Conservation (phyloP, 345 rosid species). For the Microcos paniculata region DNA sequence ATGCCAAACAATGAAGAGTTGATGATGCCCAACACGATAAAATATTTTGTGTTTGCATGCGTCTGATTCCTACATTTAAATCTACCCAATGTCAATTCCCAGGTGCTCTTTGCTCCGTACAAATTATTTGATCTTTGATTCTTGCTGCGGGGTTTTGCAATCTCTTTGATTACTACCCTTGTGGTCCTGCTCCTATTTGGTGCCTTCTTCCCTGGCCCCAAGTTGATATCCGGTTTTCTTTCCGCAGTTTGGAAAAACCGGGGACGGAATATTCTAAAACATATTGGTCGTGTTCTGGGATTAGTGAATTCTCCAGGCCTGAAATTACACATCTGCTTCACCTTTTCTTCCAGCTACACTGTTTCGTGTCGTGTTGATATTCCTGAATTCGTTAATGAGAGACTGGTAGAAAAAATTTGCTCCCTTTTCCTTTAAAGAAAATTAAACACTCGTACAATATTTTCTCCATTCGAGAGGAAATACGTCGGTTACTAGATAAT, state of each 20-base stretch:
- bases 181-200: background rate
- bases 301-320: too few species aligned
- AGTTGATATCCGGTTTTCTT: background rate
- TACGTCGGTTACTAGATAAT: background rate
- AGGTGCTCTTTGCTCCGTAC: background rate
- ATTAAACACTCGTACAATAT: too few species aligned
- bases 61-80: background rate
- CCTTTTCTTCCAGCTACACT: too few species aligned
- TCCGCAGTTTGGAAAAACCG: too few species aligned
- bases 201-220: background rate
- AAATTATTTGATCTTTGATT: background rate
- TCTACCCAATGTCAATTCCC: background rate
- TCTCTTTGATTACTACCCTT: background rate
- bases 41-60: background rate
- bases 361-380: too few species aligned
- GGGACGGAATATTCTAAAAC: too few species aligned
- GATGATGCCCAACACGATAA: background rate
- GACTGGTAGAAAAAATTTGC: too few species aligned
- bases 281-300: too few species aligned
- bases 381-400: too few species aligned
- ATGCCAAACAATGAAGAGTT: slow-evolving; percentile 1
- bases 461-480: background rate
- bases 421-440: too few species aligned
- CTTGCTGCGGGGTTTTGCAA: slow-evolving; percentile 14
- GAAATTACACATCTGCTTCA: too few species aligned